Conservation (phyloP, 306 rosid species). For the Gillenia trifoliata region DNA sequence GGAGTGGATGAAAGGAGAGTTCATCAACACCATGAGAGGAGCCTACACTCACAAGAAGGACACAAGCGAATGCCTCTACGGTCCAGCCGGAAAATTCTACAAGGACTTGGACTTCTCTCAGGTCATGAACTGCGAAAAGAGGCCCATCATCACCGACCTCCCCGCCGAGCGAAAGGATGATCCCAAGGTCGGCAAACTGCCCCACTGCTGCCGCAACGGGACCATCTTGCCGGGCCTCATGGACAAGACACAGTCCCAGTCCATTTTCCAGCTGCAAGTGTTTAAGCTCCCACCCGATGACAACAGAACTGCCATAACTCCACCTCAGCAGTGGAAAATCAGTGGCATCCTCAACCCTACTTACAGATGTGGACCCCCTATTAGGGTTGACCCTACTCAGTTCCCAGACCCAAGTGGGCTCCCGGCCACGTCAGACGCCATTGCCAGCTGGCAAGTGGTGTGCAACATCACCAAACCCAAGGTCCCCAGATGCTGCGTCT, state of each 20-base stretch:
- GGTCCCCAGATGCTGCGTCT: conserved; percentile 63
- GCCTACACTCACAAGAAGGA: conserved; percentile 56
- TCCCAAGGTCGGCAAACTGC: conserved; percentile 58
- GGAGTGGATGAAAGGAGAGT: conserved; percentile 85
- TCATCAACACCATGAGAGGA: conserved; percentile 65
- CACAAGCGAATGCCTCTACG: conserved; percentile 48
- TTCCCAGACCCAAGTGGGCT: conserved; percentile 78
- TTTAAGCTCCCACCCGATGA: conserved; percentile 69
- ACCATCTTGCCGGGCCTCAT: conserved; percentile 51
- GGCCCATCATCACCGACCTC: conserved; percentile 61
- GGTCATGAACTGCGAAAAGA: conserved; percentile 55
- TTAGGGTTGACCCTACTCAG: conserved; percentile 50
- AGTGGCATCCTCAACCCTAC: conserved; percentile 60
- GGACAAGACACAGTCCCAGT: conserved; percentile 48
- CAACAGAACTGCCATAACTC: conserved; percentile 59
- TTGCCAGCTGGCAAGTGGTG: conserved; percentile 73
- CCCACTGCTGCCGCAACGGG: conserved; percentile 76
- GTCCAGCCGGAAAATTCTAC: conserved; percentile 48
- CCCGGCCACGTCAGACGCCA: conserved; percentile 31
- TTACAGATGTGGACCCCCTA: conserved; percentile 56
- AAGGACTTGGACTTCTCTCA: conserved; percentile 60
- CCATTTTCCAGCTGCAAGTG: conserved; percentile 67
- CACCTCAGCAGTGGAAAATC: conserved; percentile 64
- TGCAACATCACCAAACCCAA: conserved; percentile 72
- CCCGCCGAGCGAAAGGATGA: conserved; percentile 49